Percentiles rank a stretch among this genome's conserved stretches.
Evolutionary conservation across 306 rosid genomes (phyloP).

Genomic region (Ceratonia siliqua): DNA sequence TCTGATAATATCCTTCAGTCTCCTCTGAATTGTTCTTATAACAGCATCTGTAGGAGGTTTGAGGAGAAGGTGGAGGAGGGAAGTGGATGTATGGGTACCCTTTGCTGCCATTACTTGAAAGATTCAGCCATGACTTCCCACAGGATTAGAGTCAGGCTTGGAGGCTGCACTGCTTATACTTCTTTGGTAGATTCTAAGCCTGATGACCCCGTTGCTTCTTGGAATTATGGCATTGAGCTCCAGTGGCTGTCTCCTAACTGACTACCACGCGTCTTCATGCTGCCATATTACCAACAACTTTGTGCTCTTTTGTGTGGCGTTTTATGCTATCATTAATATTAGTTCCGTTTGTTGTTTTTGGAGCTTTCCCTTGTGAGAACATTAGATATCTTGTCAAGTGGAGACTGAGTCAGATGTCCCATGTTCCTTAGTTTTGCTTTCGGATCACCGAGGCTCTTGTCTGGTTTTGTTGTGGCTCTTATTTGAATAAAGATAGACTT

Average conservation of each 20-base stretch:
- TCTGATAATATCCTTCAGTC: slow-evolving; percentile 52
- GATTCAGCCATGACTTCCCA: slow-evolving; percentile 85
- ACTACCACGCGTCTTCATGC: not conserved
- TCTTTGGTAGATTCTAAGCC: slow-evolving; percentile 55
- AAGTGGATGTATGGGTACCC: slow-evolving; percentile 55
- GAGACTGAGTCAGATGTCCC: not conserved
- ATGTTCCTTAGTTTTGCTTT: slow-evolving; percentile 2
- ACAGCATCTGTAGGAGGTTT: slow-evolving; percentile 68
- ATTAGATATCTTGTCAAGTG: not conserved
- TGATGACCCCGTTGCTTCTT: slow-evolving; percentile 50
- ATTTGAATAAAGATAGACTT: slow-evolving; percentile 5
- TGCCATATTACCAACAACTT: not conserved
- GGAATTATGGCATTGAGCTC: slow-evolving; percentile 86
- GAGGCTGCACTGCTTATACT: slow-evolving; percentile 87
- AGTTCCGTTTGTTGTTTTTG: slow-evolving; percentile 15
- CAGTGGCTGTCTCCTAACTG: slow-evolving; percentile 69
- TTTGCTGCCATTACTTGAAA: slow-evolving; percentile 78
- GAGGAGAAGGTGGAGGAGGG: slow-evolving; percentile 57
- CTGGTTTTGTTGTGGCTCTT: not conserved
- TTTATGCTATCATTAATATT: not conserved
- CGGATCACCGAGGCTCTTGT: not conserved
- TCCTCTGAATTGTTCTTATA: slow-evolving; percentile 72
- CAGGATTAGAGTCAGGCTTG: slow-evolving; percentile 56
- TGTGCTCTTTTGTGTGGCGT: not conserved
- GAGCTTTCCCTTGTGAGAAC: slow-evolving; percentile 15